Base-by-base conservation (phyloP, 768 basidiomycete genomes). In the Hysterangium stoloniferum region DNA sequence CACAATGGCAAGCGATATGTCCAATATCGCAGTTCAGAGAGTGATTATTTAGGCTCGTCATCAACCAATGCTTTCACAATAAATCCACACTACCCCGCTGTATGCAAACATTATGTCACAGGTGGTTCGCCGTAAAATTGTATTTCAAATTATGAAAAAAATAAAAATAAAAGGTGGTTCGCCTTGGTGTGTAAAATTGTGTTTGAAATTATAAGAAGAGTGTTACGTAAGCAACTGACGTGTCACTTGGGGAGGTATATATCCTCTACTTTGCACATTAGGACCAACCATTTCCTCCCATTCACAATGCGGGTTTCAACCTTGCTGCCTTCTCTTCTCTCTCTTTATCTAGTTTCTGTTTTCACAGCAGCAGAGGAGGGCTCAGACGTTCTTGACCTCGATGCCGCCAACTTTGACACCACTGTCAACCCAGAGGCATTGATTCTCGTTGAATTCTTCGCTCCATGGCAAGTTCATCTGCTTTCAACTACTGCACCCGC, bases 371-470 rank as follows among this genome's bases (percentile, higher is more conserved):
- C 59, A 27, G 71, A 78, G 34, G 71, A 64, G 11, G 71, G 78
- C 24, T 86, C 86, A 2, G 95, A 98, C 66, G 94, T 99, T 56
- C 55, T 92, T 42, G 83, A 72, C 64, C 71, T 97, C 54, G 88
- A 80, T 25, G 66, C 80, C 36, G 66, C 72, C 55, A 79, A 73
- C 60, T 94, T 96, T 64, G 76, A 84, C 56, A 68, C 75, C 27
- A 64, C 75, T 52, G 79, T 94, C 52, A 69, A 73, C 54, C 65
- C 71, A 3, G 87, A 90, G 62, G 64, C 82, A 17, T 69, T 95
- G 56, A 80, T 91, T 55, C 76, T 98, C 27, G 87, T 97, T 54
- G 95, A 98, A 74, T 98, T 93, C 82, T 95, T 89, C 63, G 88
- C 89, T 24, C 88, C 86, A 56, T 91, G 86, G 86, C 86, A 61